These are phyloP conservation scores for Myriosclerotinia scirpicola DNA, from an alignment of 2,329 filamentous ascomycete species.

Conservation along the genomic window DNA sequence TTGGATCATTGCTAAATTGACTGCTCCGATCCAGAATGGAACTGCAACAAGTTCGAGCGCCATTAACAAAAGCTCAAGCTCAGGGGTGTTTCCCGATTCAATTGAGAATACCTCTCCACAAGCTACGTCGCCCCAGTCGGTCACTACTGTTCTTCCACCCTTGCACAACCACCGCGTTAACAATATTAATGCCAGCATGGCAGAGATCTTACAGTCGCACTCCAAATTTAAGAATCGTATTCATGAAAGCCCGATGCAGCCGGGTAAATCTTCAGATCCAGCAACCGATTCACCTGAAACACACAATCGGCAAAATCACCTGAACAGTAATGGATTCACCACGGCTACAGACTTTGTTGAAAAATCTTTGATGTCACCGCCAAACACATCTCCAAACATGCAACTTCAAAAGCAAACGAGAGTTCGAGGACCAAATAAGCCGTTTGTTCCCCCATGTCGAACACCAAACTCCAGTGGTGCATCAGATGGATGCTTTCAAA, in stretches of 20 bases:
- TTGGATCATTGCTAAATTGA: constrained; percentile 46
- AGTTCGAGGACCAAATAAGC: constrained; percentile 28
- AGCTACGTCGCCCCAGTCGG: not conserved
- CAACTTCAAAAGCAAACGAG: constrained; percentile 16
- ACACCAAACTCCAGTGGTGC: constrained; percentile 9
- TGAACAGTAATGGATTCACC: constrained; percentile 32
- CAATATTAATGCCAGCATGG: not conserved
- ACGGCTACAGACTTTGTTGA: constrained; percentile 32
- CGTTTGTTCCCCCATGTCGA: constrained; percentile 34
- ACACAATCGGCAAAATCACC: not conserved
- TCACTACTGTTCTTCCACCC: not conserved
- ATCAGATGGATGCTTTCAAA: constrained; percentile 29
- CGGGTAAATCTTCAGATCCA: not conserved
- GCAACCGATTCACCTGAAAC: not conserved
- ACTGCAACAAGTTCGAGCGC: not conserved
- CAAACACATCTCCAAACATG: constrained; percentile 16
- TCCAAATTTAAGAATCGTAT: not conserved
- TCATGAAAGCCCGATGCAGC: not conserved
- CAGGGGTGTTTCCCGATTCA: not conserved
- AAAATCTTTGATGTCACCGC: constrained; percentile 27
- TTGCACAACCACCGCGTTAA: not conserved
- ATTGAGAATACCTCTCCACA: not conserved
- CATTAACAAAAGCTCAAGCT: constrained; percentile 12
- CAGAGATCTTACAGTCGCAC: constrained; percentile 5
- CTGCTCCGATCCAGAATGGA: constrained; percentile 27